Percentiles rank a stretch among this genome's conserved stretches.
These are phyloP conservation scores for Quercus aquifolioides DNA, from an alignment of 306 rosid species.

Conservation along the genomic window DNA sequence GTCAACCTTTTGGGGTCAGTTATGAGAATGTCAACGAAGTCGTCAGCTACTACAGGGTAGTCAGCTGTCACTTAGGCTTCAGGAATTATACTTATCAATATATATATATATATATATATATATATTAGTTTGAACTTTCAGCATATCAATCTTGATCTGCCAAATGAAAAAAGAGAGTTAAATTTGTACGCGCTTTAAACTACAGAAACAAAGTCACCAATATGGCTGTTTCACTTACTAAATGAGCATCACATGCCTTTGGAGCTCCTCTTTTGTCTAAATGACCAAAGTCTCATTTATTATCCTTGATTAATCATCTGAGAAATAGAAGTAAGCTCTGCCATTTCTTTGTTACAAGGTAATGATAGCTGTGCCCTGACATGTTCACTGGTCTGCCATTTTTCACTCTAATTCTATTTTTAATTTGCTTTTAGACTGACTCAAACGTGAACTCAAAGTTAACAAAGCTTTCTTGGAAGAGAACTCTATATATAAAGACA, in stretches of 20 bases:
- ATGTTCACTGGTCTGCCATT: conserved; percentile 25
- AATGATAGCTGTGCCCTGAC: conserved; percentile 33
- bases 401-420: neutral
- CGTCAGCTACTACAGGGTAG: too few relatives aligned
- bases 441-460: conserved; percentile 9
- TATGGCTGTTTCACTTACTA: conserved; percentile 17
- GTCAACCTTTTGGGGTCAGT: too few relatives aligned
- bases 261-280: conserved; percentile 21
- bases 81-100: too few relatives aligned
- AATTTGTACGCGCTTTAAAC: neutral
- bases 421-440: neutral
- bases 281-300: neutral
- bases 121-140: neutral
- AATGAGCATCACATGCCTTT: conserved; percentile 54
- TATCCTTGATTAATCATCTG: neutral
- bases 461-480: neutral
- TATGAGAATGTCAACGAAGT: too few relatives aligned
- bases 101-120: too few relatives aligned
- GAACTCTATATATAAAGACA: conserved; percentile 14
- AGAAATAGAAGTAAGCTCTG: neutral
- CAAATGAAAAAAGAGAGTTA: neutral
- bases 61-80: too few relatives aligned
- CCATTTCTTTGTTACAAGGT: conserved; percentile 20
- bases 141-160: neutral
- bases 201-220: neutral